Percentiles rank a stretch among this genome's conserved stretches.
Conservation (phyloP, 441 rosid species). For the Brassica balearica region DNA sequence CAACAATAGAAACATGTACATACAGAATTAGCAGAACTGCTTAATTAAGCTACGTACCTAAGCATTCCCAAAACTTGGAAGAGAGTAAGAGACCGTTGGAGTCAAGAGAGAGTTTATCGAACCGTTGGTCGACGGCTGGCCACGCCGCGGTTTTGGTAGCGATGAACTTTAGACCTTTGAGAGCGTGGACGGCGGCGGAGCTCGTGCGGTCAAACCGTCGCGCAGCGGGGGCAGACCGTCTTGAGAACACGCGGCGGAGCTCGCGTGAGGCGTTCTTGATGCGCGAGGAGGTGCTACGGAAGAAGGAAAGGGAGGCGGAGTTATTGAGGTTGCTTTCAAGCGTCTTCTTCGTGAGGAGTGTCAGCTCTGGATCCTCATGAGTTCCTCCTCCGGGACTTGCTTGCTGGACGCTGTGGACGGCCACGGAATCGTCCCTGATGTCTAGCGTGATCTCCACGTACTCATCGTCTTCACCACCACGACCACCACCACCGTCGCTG, state of each 20-base stretch:
- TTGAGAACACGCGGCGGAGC: slow-evolving; percentile 67
- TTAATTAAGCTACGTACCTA: slow-evolving; percentile 50
- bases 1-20: not conserved
- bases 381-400: slow-evolving; percentile 47
- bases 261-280: slow-evolving; percentile 81
- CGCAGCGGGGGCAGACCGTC: slow-evolving; percentile 49
- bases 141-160: slow-evolving; percentile 75
- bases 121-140: slow-evolving; percentile 77
- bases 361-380: slow-evolving; percentile 64
- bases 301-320: slow-evolving; percentile 53
- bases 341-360: slow-evolving; percentile 65
- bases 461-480: slow-evolving; percentile 47
- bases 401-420: slow-evolving; percentile 76
- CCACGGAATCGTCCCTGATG: slow-evolving; percentile 71
- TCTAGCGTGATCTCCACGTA: slow-evolving; percentile 85
- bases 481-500: slow-evolving; percentile 21
- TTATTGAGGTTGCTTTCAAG: slow-evolving; percentile 57
- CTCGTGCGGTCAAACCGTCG: slow-evolving; percentile 69
- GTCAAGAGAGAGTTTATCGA: slow-evolving; percentile 67
- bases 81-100: slow-evolving; percentile 65
- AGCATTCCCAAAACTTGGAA: slow-evolving; percentile 80
- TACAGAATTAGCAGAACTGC: too few species aligned
- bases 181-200: slow-evolving; percentile 78
- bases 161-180: slow-evolving; percentile 89
- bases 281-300: slow-evolving; percentile 65